Conservation (phyloP, 495 filamentous ascomycete species). For the Neohortaea acidophila region DNA sequence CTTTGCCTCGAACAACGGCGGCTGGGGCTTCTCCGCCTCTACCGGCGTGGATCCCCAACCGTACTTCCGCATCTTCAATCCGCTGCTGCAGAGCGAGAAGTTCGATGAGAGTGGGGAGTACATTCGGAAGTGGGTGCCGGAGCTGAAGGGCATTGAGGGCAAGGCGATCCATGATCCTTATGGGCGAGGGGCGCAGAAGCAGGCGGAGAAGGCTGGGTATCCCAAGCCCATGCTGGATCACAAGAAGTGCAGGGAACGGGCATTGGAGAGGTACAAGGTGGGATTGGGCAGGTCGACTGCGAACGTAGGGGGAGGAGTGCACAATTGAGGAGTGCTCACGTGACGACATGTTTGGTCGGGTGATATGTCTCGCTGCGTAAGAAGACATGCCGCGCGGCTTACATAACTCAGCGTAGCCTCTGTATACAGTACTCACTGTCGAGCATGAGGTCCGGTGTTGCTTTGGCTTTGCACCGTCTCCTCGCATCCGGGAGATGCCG, state of each 20-base stretch:
- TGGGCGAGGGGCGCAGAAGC: slow-evolving; percentile 41
- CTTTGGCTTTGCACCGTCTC: no score
- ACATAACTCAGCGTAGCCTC: no score
- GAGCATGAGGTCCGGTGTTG: no score
- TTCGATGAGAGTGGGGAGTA: slow-evolving; percentile 56
- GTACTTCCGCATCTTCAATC: slow-evolving; percentile 87
- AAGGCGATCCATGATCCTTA: slow-evolving; percentile 71
- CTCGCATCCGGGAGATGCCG: no score
- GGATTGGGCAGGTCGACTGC: slow-evolving; percentile 40
- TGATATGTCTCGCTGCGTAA: no score
- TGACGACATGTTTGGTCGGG: no score
- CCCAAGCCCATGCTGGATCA: slow-evolving; percentile 64
- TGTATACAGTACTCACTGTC: no score
- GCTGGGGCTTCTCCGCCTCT: slow-evolving; percentile 71
- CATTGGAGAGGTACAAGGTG: slow-evolving; percentile 58
- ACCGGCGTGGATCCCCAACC: slow-evolving; percentile 86
- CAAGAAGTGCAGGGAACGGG: slow-evolving; percentile 45
- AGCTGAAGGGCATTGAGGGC: slow-evolving; percentile 45
- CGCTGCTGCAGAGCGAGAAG: slow-evolving; percentile 69
- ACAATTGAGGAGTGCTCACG: no score
- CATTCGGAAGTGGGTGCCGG: slow-evolving; percentile 57
- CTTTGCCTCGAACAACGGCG: slow-evolving; percentile 83
- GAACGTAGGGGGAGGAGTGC: slow-evolving; percentile 17
- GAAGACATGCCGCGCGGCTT: no score
- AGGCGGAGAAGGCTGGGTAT: slow-evolving; percentile 54